Evolutionary conservation across 2,329 filamentous ascomycete species (phyloP), one percentile per base, ranked within the genome.

Genomic region (Diaporthe ampelina): DNA sequence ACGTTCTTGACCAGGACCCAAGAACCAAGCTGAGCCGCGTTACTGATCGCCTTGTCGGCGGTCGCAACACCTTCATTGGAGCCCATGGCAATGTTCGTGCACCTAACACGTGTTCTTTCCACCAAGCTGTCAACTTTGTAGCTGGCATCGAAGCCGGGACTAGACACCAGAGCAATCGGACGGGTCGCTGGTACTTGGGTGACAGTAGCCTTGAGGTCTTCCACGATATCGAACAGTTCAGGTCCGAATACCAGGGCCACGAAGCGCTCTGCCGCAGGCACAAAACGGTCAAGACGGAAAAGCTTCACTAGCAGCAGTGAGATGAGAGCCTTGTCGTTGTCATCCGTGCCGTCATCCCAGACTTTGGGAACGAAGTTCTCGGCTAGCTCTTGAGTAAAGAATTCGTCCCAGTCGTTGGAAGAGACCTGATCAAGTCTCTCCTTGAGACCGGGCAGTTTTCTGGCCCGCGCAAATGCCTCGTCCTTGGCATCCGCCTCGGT

Each of bases 1-100:
- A 99, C 97, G 86, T 99, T 99, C 91, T 99, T 99, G 89, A 99
- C 92, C 76, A 99, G 89, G 13, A 99, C 97, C 97, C 97, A 99
- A 35, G 92, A 95, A 78, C 97, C 97, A 21, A 93, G 94, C 73
- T 97, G 94, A 7, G 97, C 96, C 13, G 97, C 97, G 79, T 95
- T 95, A 84, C 91, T 94, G 81, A 99, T 95, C 40, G 97, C 97
- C 84, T 98, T 98, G 87, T 99, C 97, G 24, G 97, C 97, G 76
- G 92, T 97, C 74, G 95, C 92, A 24, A 97, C 88, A 81, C 95
- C 94, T 87, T 99, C 97, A 80, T 97, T 97, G 59, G 97, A 98
- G 81, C 97, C 97, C 97, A 99, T 99, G 79, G 97, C 97, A 81
- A 99, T 98, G 83, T 98, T 98, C 74, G 95, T 95, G 85, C 97